These are phyloP conservation scores for Prosopis cineraria DNA, from an alignment of 306 rosid species.

Conservation along the genomic window DNA sequence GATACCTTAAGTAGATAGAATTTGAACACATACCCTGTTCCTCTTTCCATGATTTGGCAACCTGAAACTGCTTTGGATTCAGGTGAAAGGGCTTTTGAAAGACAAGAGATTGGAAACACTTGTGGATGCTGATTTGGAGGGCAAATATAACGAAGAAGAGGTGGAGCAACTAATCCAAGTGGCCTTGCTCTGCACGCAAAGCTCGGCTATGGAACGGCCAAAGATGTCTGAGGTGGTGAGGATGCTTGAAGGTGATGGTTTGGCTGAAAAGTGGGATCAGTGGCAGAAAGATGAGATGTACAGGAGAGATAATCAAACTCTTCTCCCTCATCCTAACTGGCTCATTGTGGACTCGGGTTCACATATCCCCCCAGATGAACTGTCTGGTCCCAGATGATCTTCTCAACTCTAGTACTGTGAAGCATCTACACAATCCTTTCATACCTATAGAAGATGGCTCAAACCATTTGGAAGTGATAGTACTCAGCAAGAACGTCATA, in stretches of 20 bases:
- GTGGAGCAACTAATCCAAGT: constrained; percentile 69
- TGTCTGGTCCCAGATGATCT: constrained; percentile 68
- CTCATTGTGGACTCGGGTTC: constrained; percentile 48
- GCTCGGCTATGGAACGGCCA: constrained; percentile 57
- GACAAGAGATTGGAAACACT: constrained; percentile 60
- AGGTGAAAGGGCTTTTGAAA: constrained; percentile 68
- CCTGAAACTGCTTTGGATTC: constrained; percentile 22
- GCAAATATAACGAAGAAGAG: constrained; percentile 47
- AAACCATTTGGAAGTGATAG: too few relatives aligned
- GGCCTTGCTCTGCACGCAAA: constrained; percentile 68
- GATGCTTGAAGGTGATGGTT: constrained; percentile 77
- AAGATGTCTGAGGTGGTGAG: constrained; percentile 80
- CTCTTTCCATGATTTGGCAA: too few relatives aligned
- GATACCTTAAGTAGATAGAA: too few relatives aligned
- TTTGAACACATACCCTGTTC: too few relatives aligned
- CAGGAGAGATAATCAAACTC: constrained; percentile 41
- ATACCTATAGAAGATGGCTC: background rate
- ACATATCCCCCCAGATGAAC: constrained; percentile 56
- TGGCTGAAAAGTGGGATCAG: constrained; percentile 69
- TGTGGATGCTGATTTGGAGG: constrained; percentile 58
- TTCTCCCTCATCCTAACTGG: constrained; percentile 40
- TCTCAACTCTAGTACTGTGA: background rate
- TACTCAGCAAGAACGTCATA: constrained; percentile 25
- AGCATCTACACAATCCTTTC: background rate
- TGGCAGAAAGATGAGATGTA: constrained; percentile 64